Evolutionary conservation across 139 green algal genomes (phyloP).

Genomic region (Haematococcus lacustris): DNA sequence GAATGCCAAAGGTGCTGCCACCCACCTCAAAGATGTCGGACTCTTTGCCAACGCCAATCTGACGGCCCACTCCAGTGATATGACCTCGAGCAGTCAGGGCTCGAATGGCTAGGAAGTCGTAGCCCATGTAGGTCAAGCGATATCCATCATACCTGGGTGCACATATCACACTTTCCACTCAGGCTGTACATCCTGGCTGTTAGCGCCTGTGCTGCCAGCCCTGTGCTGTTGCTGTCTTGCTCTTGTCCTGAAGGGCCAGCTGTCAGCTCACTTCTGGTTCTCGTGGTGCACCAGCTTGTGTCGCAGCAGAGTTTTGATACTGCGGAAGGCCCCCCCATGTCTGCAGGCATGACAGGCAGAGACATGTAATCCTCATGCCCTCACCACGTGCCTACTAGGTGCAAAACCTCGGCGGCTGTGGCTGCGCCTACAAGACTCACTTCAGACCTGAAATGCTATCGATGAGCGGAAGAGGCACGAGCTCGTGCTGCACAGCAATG

Average conservation of each 20-base stretch:
- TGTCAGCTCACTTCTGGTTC: conserved; percentile 47
- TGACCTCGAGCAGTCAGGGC: conserved; percentile 71
- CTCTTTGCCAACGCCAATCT: conserved; percentile 98
- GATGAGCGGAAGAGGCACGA: conserved; percentile 85
- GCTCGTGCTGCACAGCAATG: conserved; percentile 73
- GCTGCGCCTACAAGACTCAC: conserved; percentile 22
- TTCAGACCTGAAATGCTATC: conserved; percentile 90
- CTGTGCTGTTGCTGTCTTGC: no score
- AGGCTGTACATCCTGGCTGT: no score
- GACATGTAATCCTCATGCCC: no score
- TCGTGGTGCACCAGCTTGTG: conserved; percentile 99
- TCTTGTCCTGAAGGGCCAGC: no score
- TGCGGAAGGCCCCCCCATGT: conserved; percentile 76
- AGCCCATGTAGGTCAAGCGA: conserved; percentile 88
- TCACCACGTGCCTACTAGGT: no score
- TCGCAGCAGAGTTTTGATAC: conserved; percentile 72
- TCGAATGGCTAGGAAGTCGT: conserved; percentile 93
- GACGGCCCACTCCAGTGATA: conserved; percentile 77
- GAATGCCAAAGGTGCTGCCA: background rate
- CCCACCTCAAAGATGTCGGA: conserved; percentile 84
- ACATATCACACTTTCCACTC: no score
- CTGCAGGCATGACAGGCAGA: no score
- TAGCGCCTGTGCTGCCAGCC: no score
- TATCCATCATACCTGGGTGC: conserved; percentile 80
- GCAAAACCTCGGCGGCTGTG: no score